Evolutionary conservation across 257 asterid species (phyloP).

Genomic region (Knoxia roxburghii): DNA sequence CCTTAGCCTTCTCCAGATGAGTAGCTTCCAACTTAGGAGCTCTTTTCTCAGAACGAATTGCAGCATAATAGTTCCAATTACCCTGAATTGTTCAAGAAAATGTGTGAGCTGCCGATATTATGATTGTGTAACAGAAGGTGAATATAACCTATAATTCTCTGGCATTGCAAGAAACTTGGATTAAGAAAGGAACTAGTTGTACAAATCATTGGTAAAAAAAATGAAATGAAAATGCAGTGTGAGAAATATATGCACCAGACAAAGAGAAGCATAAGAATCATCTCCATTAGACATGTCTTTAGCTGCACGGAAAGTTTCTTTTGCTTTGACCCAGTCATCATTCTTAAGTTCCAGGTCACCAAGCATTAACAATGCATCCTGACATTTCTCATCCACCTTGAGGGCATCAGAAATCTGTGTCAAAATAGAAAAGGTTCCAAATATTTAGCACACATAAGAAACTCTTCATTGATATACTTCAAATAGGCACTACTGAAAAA

Average conservation of each 20-base stretch:
- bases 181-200: no score
- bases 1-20: slow-evolving; percentile 97
- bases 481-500: slow-evolving; percentile 14
- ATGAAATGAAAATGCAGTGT: background rate
- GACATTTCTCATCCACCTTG: slow-evolving; percentile 83
- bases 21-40: slow-evolving; percentile 93
- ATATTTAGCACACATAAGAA: slow-evolving; percentile 8
- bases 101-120: slow-evolving; percentile 18
- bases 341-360: slow-evolving; percentile 99
- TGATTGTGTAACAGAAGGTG: slow-evolving; percentile 15
- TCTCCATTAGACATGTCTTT: slow-evolving; percentile 70
- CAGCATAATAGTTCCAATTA: slow-evolving; percentile 85
- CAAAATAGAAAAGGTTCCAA: slow-evolving; percentile 16
- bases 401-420: slow-evolving; percentile 77
- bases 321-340: slow-evolving; percentile 99
- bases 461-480: slow-evolving; percentile 3
- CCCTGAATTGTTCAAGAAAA: slow-evolving; percentile 51
- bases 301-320: slow-evolving; percentile 85
- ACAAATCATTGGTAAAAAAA: background rate
- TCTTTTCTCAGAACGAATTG: slow-evolving; percentile 77
- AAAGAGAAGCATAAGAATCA: slow-evolving; percentile 91
- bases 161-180: background rate
- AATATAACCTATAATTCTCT: slow-evolving; percentile 1
- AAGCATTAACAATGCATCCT: slow-evolving; percentile 89
- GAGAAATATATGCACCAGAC: slow-evolving; percentile 58